Conservation (phyloP, 2,329 filamentous ascomycete species). For the Leptoxyphium fumago region DNA sequence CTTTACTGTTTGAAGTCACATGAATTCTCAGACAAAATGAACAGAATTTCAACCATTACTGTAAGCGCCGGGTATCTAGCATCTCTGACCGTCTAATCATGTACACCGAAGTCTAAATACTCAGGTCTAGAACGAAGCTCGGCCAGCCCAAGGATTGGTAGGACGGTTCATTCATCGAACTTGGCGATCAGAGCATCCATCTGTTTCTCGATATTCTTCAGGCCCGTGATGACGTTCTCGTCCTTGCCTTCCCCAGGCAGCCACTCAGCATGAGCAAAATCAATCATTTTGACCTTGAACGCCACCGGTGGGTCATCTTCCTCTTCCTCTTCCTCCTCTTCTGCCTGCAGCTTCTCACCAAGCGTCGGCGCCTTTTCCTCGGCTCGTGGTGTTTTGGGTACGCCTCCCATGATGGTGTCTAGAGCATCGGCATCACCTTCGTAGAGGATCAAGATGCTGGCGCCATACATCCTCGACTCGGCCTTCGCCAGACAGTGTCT, state of each 20-base stretch:
- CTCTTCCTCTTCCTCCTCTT: slow-evolving; percentile 41
- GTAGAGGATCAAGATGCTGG: slow-evolving; percentile 50
- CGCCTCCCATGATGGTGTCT: slow-evolving; percentile 30
- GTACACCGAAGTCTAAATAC: neutral
- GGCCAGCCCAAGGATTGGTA: too few relatives aligned
- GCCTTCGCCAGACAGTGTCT: slow-evolving; percentile 44
- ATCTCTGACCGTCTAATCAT: neutral
- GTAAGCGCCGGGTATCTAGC: too few relatives aligned
- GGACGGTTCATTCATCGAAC: slow-evolving; percentile 5
- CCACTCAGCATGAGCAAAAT: slow-evolving; percentile 89
- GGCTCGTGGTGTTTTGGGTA: slow-evolving; percentile 16
- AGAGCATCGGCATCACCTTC: slow-evolving; percentile 47
- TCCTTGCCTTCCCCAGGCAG: slow-evolving; percentile 70
- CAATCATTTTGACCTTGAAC: slow-evolving; percentile 74
- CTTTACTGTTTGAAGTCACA: too few relatives aligned
- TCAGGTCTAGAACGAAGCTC: too few relatives aligned
- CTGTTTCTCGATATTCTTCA: slow-evolving; percentile 27
- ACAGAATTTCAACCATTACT: too few relatives aligned
- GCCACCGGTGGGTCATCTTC: slow-evolving; percentile 45
- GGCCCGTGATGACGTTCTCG: slow-evolving; percentile 68
- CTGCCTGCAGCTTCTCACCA: slow-evolving; percentile 19
- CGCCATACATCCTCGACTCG: slow-evolving; percentile 54
- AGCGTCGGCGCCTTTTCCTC: slow-evolving; percentile 15
- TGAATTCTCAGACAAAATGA: too few relatives aligned
- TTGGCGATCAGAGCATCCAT: slow-evolving; percentile 17